Evolutionary conservation across 768 basidiomycete species (phyloP).

Genomic region (Calocera viscosa): DNA sequence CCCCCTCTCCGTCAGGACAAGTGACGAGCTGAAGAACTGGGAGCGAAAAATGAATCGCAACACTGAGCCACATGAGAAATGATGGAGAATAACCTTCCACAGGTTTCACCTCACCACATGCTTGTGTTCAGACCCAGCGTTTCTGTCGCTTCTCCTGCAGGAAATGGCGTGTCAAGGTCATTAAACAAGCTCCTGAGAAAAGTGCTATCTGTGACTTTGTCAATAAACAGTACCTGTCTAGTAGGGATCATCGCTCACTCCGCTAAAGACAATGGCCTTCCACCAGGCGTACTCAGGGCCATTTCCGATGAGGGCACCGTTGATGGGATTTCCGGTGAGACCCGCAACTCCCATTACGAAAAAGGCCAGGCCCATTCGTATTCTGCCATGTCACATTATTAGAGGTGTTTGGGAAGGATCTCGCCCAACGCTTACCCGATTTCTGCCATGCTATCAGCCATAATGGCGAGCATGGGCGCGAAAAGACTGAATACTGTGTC

Average conservation of each 20-base stretch:
- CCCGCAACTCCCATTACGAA: conserved; percentile 35
- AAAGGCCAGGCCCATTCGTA: conserved; percentile 38
- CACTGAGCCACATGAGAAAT: no score
- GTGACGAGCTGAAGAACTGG: no score
- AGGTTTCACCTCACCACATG: no score
- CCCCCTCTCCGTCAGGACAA: no score
- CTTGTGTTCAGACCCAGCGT: neutral
- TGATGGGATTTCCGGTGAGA: conserved; percentile 41
- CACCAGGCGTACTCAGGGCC: conserved; percentile 34
- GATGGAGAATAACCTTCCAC: no score
- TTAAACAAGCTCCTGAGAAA: neutral
- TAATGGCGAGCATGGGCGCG: neutral
- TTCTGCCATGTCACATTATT: conserved; percentile 20
- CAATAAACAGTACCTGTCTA: neutral
- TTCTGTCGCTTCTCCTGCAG: neutral
- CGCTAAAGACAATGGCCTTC: conserved; percentile 44
- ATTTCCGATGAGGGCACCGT: conserved; percentile 42
- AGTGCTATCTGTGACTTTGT: neutral
- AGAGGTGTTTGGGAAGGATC: neutral
- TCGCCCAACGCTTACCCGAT: neutral
- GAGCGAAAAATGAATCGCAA: no score
- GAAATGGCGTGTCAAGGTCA: neutral
- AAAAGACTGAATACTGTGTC: neutral
- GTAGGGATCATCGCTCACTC: conserved; percentile 21
- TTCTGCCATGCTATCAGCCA: conserved; percentile 7